Base-by-base conservation (phyloP, 1,284 basidiomycete genomes). In the Malassezia pachydermatis region DNA sequence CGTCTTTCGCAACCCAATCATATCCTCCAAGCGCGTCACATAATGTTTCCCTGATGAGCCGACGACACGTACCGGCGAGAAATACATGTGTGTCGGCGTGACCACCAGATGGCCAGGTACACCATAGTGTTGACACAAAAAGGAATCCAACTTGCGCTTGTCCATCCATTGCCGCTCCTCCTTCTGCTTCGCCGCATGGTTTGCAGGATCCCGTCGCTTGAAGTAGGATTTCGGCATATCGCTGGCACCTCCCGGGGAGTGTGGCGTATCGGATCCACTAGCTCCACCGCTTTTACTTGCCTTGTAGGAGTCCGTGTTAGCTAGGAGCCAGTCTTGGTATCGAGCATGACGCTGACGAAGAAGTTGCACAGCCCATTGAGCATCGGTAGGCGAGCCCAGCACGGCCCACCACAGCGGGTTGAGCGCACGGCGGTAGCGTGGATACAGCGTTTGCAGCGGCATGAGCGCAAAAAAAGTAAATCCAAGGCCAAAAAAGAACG, bases 371-470 rank as follows among this genome's bases (percentile, higher is more conserved):
- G 67, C 67, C 24, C 66, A 71, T 40, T 70, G 65, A 3, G 63
- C 67, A 49, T 71, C 68, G 11, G 68, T 71, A 0, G 68, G 68
- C 6, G 63, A 54, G 13, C 68, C 68, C 38, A 67, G 65, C 8
- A 69, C 60, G 5, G 58, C 57, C 68, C 68, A 71, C 68, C 68
- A 71, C 16, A 70, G 42, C 2, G 68, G 68, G 9, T 56, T 63
- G 0, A 71, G 47, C 8, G 68, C 65, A 28, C 67, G 64, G 2
- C 68, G 59, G 46, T 69, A 68, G 16, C 66, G 65, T 2, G 68
- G 68, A 23, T 69, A 71, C 58, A 70, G 60, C 33, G 58, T 60
- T 52, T 70, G 68, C 46, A 71, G 51, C 16, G 68, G 67, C 43
- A 65, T 38, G 14, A 67, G 54, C 23, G 52, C 57, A 46, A 67